Evolutionary conservation across 2,329 filamentous ascomycete species (phyloP), one percentile per base, ranked within the genome.

Genomic region (Colletotrichum spinosum): DNA sequence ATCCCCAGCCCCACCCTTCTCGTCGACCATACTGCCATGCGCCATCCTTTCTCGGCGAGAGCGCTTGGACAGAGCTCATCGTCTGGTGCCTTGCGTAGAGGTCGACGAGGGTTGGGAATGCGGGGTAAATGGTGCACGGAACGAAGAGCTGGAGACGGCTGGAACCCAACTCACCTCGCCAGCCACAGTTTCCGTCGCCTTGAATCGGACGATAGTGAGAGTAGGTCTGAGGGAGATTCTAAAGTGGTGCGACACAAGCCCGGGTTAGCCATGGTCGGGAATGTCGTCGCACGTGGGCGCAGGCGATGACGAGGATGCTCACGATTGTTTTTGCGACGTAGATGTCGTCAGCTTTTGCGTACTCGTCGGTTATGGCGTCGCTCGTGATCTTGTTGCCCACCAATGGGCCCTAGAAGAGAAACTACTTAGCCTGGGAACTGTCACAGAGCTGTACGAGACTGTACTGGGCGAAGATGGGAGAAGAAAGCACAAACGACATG

Each of bases 111-210:
- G 48, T 69, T 61, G 61, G 51, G 55, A 42, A 67, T 67, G 66
- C 63, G 57, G 66, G 66, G 66, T 67, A 66, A 49, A 51, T 25
- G 11, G 55, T 39, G 50, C 55, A 42, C 37, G 42, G 38, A 25
- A 48, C 33, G 44, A 51, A 37, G 37, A 25, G 41, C 41, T 17
- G 17, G 45, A 25, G 25, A 25, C 50, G 38, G 53, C 55, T 41
- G 46, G 56, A 46, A 44, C 56, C 69, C 69, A 70, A 81, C 90
- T 83, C 85, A 97, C 95, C 96, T 90, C 95, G 88, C 95, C 96
- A 98, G 73, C 95, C 96, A 79, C 96, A 98, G 76, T 97, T 97
- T 65, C 96, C 96, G 80, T 98, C 95, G 57, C 96, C 95, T 78
- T 92, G 90, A 76, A 97, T 89, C 10, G 90, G 90, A 60, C 96